Percentiles rank a stretch among this genome's conserved stretches.
Evolutionary conservation across 169 alveolate genomes (phyloP).

Genomic region (Blepharisma undulans): DNA sequence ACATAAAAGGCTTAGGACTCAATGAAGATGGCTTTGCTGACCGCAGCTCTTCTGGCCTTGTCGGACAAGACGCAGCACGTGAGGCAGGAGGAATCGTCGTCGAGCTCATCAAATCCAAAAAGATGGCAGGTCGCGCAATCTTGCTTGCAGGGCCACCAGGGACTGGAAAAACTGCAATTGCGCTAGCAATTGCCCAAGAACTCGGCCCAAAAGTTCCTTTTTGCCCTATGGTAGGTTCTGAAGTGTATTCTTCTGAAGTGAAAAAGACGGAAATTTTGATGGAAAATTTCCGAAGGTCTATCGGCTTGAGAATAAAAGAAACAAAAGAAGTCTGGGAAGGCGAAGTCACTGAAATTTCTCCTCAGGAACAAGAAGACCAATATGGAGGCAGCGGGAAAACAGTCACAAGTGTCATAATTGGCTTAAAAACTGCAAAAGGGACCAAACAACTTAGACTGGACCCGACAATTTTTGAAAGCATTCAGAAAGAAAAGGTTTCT

Average conservation of each 20-base stretch:
- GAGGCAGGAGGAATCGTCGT: constrained; percentile 99
- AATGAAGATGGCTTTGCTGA: constrained; percentile 92
- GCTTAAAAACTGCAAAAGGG: constrained; percentile 96
- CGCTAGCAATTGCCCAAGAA: constrained; percentile 98
- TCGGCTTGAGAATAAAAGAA: constrained; percentile 97
- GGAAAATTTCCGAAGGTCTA: constrained; percentile 99
- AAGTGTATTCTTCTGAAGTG: constrained; percentile 97
- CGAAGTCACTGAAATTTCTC: constrained; percentile 94
- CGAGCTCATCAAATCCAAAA: constrained; percentile 95
- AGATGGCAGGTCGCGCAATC: constrained; percentile 96
- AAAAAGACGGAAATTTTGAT: constrained; percentile 98
- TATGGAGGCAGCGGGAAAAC: constrained; percentile 87
- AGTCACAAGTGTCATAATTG: constrained; percentile 93
- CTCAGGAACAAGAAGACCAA: constrained; percentile 92
- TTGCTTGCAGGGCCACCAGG: constrained; percentile 91
- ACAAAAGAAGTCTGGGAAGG: constrained; percentile 99
- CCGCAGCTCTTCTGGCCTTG: constrained; percentile 91
- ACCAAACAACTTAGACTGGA: constrained; percentile 96
- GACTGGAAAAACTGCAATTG: constrained; percentile 99
- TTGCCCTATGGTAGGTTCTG: constrained; percentile 99
- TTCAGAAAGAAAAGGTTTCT: constrained; percentile 95
- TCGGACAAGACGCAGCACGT: constrained; percentile 98
- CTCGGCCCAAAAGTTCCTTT: constrained; percentile 98
- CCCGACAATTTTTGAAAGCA: constrained; percentile 95
- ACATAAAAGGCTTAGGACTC: constrained; percentile 98